Base-by-base conservation (phyloP, 169 alveolate genomes). In the Cytauxzoon felis region DNA sequence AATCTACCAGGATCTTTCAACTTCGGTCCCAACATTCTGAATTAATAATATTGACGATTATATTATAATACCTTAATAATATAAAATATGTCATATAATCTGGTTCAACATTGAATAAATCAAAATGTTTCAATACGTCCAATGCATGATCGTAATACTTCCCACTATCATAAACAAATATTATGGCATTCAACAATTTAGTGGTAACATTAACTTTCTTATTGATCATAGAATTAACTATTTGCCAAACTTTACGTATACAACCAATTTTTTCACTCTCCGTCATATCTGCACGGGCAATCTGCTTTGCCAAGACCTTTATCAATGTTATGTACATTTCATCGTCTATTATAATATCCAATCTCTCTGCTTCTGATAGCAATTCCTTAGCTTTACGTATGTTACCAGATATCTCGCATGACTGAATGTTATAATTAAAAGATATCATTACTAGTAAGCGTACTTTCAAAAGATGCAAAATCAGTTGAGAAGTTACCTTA, bases 121-220 rank as follows among this genome's bases (percentile, higher is more conserved):
- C 45, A 57, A 63, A 89, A 57, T 86, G 83, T 16, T 78, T 76
- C 5, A 88, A 80, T 86, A 88, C 82, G 43, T 88, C 92, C 34
- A 91, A 36, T 0, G 94, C 92, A 36, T 87, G 87, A 43, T 86
- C 92, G 27, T 87, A 57, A 42, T 82, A 91, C 5, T 88, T 88
- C 2, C 89, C 90, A 11, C 58, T 67, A 19, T 82, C 87, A 53
- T 91, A 91, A 18, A 91, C 78, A 18, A 53, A 48, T n/a, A 91
- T 49, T n/a, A 91, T 63, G 19, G 90, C 85, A 48, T 89, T 87
- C 19, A 89, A 21, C 40, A 82, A 13, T 26, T 49, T 42, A n/a
- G 88, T 23, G 52, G 27, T 11, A 21, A 21, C 66, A 8, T 16
- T 51, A n/a, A 5, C 29, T 6, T 51, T 18, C 4, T n/a, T 5